These are phyloP conservation scores for Colletotrichum viniferum DNA, from an alignment of 2,329 filamentous ascomycete genomes.

Conservation along the genomic window DNA sequence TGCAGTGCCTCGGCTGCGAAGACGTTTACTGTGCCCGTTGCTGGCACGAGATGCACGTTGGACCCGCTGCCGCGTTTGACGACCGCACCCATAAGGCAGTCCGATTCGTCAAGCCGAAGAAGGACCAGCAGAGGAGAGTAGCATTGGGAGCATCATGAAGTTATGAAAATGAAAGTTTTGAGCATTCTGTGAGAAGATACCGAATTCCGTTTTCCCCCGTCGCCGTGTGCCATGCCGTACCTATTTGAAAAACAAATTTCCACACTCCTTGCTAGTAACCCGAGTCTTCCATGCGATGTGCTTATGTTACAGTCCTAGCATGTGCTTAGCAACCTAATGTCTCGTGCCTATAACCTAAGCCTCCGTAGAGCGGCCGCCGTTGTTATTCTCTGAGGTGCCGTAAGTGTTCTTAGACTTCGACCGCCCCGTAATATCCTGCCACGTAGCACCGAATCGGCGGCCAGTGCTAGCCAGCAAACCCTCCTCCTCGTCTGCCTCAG, in stretches of 20 bases:
- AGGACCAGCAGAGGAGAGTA: constrained; percentile 34
- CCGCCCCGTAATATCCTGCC: constrained; percentile 81
- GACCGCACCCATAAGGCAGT: constrained; percentile 73
- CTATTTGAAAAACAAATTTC: background rate
- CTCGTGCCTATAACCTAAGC: background rate
- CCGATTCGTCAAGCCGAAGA: constrained; percentile 51
- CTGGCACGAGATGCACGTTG: constrained; percentile 82
- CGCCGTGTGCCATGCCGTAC: constrained; percentile 1
- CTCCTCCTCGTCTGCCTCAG: constrained; percentile 92
- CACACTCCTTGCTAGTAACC: background rate
- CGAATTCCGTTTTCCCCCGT: background rate
- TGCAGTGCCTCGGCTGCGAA: constrained; percentile 76
- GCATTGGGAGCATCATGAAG: constrained; percentile 39
- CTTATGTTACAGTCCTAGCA: background rate
- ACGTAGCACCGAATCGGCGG: constrained; percentile 81
- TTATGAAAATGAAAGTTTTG: background rate
- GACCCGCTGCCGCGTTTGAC: constrained; percentile 71
- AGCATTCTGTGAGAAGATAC: constrained; percentile 8
- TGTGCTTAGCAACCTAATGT: background rate
- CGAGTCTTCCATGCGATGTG: background rate
- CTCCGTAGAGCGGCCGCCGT: constrained; percentile 4
- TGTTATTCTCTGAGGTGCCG: constrained; percentile 5
- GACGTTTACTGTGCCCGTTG: constrained; percentile 79
- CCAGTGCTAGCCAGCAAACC: constrained; percentile 85
- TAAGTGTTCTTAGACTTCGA: constrained; percentile 24